Percentiles rank a stretch among this genome's conserved stretches.
These are phyloP conservation scores for Cytospora piceicola DNA, from an alignment of 2,329 filamentous ascomycete species.

Conservation along the genomic window DNA sequence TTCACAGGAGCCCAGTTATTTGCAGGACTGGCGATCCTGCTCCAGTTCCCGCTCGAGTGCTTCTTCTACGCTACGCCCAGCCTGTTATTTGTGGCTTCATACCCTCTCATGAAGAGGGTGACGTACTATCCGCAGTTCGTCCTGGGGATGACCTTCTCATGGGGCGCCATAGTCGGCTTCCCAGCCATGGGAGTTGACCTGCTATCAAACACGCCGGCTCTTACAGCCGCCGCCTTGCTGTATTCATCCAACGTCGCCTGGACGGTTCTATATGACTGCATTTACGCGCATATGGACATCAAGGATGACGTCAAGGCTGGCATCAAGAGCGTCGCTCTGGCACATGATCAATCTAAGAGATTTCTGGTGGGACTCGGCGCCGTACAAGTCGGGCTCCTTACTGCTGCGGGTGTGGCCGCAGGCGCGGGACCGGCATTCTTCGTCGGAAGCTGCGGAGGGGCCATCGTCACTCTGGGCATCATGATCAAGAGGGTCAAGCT, in stretches of 20 bases:
- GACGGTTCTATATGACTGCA: conserved; percentile 91
- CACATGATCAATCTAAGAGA: conserved; percentile 79
- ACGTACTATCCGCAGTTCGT: conserved; percentile 88
- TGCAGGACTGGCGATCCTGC: conserved; percentile 70
- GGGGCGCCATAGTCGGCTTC: conserved; percentile 88
- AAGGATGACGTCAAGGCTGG: conserved; percentile 83
- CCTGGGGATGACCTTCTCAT: conserved; percentile 83
- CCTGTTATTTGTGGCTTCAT: conserved; percentile 71
- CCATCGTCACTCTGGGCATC: conserved; percentile 60
- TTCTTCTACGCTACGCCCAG: conserved; percentile 79
- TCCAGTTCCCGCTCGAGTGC: conserved; percentile 76
- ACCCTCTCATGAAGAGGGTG: conserved; percentile 82
- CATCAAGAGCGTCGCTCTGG: conserved; percentile 85
- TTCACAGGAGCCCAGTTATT: conserved; percentile 78
- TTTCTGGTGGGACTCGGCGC: conserved; percentile 72
- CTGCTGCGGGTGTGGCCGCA: conserved; percentile 67
- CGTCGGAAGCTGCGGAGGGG: conserved; percentile 68
- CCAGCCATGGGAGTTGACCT: conserved; percentile 80
- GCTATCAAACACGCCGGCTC: conserved; percentile 63
- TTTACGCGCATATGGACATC: conserved; percentile 92
- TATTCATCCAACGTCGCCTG: conserved; percentile 82
- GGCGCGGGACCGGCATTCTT: conserved; percentile 74
- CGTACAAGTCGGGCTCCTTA: conserved; percentile 70
- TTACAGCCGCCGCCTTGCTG: conserved; percentile 68
- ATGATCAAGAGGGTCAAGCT: conserved; percentile 72